These are phyloP conservation scores for Oldenlandia corymbosa DNA, from an alignment of 257 asterid species.

Conservation along the genomic window DNA sequence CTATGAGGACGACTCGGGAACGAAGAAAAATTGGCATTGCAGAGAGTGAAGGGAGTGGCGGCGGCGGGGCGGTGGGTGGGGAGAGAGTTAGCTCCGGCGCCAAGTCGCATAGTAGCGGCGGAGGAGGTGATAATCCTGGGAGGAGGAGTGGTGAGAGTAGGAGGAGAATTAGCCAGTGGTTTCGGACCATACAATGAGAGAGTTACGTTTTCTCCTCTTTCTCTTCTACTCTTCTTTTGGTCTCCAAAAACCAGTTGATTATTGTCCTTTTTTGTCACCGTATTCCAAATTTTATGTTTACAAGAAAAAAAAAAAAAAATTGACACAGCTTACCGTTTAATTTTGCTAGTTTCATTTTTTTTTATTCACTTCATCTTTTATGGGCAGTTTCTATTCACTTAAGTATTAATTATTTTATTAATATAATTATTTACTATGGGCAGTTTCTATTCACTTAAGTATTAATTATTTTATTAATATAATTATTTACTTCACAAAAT, in stretches of 20 bases:
- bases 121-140: slow-evolving; percentile 12
- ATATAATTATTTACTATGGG: too few species aligned
- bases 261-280: not conserved
- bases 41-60: slow-evolving; percentile 12
- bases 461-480: too few species aligned
- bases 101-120: slow-evolving; percentile 15
- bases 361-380: too few species aligned
- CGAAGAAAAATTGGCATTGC: slow-evolving; percentile 4
- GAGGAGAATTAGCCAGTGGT: slow-evolving; percentile 28
- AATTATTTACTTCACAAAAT: too few species aligned
- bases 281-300: not conserved
- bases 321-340: too few species aligned
- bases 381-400: too few species aligned
- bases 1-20: not conserved
- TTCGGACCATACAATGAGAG: slow-evolving; percentile 30
- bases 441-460: too few species aligned
- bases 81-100: slow-evolving; percentile 8
- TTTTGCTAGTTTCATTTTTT: too few species aligned
- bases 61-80: slow-evolving; percentile 8
- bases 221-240: not conserved
- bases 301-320: too few species aligned
- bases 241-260: not conserved
- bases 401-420: too few species aligned
- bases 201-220: not conserved
- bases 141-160: slow-evolving; percentile 13